These are phyloP conservation scores for Termitomyces sp. DNA, from an alignment of 768 basidiomycete species.

Conservation along the genomic window DNA sequence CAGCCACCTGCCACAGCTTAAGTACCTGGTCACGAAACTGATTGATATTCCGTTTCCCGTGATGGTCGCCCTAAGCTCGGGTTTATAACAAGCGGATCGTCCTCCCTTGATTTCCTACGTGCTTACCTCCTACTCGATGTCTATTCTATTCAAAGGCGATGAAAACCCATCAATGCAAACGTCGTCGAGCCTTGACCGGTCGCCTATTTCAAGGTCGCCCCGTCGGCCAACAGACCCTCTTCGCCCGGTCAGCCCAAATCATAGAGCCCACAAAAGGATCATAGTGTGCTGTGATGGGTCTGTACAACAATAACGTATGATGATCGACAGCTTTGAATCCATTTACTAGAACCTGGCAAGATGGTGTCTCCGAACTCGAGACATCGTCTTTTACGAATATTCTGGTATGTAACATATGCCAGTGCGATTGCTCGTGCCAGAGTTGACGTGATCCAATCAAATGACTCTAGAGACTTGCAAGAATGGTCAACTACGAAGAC, in stretches of 20 bases:
- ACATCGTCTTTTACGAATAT: conserved; percentile 55
- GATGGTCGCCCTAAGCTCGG: conserved; percentile 2
- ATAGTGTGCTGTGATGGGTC: conserved; percentile 77
- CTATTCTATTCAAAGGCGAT: conserved; percentile 1
- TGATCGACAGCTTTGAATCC: background rate
- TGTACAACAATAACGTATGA: conserved; percentile 16
- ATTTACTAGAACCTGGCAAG: conserved; percentile 63
- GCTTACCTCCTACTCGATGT: conserved; percentile 1
- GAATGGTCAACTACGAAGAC: conserved; percentile 50
- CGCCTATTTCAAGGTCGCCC: conserved; percentile 17
- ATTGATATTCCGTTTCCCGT: conserved; percentile 6
- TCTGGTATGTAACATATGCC: conserved; percentile 32
- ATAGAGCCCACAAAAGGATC: conserved; percentile 49
- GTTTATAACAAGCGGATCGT: background rate
- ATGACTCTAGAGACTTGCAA: conserved; percentile 44
- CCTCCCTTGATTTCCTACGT: too few relatives aligned
- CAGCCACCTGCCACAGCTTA: too few relatives aligned
- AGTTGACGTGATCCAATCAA: background rate
- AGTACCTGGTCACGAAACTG: background rate
- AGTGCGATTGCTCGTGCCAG: background rate
- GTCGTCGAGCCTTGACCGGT: background rate
- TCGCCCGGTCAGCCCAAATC: conserved; percentile 13
- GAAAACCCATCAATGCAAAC: background rate
- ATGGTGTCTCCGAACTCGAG: conserved; percentile 45
- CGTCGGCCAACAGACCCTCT: conserved; percentile 32